phyloP scores from a whole-genome alignment of 495 filamentous ascomycete genomes.

The Aspergillus olivimuriae region DNA sequence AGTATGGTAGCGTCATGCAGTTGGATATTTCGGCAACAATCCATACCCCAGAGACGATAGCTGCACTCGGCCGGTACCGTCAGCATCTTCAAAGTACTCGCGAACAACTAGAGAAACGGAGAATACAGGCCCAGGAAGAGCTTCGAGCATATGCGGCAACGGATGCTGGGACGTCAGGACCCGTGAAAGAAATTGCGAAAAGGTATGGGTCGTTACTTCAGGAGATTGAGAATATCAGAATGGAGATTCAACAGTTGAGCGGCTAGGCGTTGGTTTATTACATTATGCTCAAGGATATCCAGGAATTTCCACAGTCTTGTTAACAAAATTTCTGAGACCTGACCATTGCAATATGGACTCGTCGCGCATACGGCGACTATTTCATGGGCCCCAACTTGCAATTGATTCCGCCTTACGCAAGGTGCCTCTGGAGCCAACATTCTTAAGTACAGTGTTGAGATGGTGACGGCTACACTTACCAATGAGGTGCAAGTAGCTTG shows the following conservation, averaged over 20 bases:
- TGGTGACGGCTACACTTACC: not conserved
- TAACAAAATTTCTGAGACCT: no score
- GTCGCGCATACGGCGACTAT: no score
- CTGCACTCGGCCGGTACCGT: slow-evolving; percentile 52
- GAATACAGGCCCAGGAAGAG: slow-evolving; percentile 38
- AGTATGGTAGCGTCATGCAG: slow-evolving; percentile 28
- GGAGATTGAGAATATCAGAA: slow-evolving; percentile 49
- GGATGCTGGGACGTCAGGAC: slow-evolving; percentile 10
- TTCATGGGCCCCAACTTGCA: no score
- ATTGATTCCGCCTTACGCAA: no score
- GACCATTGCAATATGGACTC: no score
- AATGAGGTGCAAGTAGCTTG: not conserved
- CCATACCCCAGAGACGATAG: slow-evolving; percentile 51
- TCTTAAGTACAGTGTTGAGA: no score
- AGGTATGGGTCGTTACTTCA: slow-evolving; percentile 50
- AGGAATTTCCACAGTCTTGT: no score
- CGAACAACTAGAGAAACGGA: slow-evolving; percentile 40
- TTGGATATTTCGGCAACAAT: slow-evolving; percentile 37
- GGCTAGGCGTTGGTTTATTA: slow-evolving; percentile 10
- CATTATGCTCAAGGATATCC: slow-evolving; percentile 2
- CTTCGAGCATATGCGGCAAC: slow-evolving; percentile 48
- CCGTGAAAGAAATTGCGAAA: slow-evolving; percentile 54
- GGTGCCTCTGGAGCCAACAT: no score
- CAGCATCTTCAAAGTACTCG: slow-evolving; percentile 47
- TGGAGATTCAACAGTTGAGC: slow-evolving; percentile 49